phyloP scores from a whole-genome alignment of 495 filamentous ascomycete species.

The Penicillium maclennaniae region DNA sequence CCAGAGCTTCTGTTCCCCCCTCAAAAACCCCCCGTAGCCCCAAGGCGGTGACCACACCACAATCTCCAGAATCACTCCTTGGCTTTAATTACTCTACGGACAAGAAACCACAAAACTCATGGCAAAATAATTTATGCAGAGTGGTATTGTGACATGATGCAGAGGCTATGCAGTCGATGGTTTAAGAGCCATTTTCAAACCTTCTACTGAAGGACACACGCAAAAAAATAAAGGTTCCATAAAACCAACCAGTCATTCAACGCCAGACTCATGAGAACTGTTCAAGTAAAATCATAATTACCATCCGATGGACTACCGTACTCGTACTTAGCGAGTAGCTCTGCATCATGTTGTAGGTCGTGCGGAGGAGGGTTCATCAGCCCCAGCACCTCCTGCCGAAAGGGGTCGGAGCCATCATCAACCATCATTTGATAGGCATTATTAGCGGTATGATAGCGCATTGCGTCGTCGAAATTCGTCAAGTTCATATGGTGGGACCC shows the following conservation, averaged over 20 bases:
- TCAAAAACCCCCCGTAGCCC: slow-evolving; percentile 22
- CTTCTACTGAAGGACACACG: slow-evolving; percentile 6
- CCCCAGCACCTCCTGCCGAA: slow-evolving; percentile 39
- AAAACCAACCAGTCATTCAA: slow-evolving; percentile 2
- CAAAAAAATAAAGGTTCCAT: slow-evolving; percentile 5
- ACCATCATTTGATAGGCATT: slow-evolving; percentile 48
- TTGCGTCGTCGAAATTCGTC: slow-evolving; percentile 38
- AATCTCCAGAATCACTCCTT: background rate
- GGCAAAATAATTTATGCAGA: background rate
- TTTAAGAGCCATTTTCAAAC: background rate
- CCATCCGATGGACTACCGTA: slow-evolving; percentile 40
- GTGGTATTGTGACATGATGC: background rate
- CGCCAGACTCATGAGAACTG: slow-evolving; percentile 4
- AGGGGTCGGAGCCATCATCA: slow-evolving; percentile 38
- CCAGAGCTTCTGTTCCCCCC: slow-evolving; percentile 40
- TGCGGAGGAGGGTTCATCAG: slow-evolving; percentile 40
- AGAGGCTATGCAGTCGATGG: background rate
- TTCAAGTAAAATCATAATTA: slow-evolving; percentile 36
- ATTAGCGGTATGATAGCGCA: slow-evolving; percentile 36
- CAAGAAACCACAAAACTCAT: background rate
- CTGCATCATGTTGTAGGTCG: slow-evolving; percentile 43
- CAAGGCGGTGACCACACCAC: slow-evolving; percentile 36
- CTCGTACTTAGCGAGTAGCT: slow-evolving; percentile 41
- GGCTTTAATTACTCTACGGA: background rate
- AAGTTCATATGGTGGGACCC: slow-evolving; percentile 26